A percentile compares a stretch with the other conserved stretches of the same genome.
Evolutionary conservation across 2,329 filamentous ascomycete species (phyloP).

Genomic region (Kalaharituber pfeilii): DNA sequence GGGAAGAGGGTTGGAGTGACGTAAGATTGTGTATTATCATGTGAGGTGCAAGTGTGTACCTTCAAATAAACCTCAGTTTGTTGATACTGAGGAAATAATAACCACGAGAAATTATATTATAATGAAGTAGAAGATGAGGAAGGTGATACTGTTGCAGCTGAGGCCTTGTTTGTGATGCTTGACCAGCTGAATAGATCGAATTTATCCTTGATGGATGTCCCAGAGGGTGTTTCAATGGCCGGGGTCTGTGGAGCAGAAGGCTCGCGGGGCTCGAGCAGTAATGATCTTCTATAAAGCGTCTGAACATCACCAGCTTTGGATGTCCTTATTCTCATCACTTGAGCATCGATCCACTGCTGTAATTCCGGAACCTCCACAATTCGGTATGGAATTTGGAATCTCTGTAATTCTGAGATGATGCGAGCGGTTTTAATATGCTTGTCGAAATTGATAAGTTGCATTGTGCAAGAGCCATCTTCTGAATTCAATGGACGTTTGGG

Average conservation of each 20-base stretch:
- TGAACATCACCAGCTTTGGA: constrained; percentile 37
- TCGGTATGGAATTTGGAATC: constrained; percentile 86
- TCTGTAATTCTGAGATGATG: constrained; percentile 87
- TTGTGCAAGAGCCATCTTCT: constrained; percentile 40
- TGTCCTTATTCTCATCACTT: constrained; percentile 59
- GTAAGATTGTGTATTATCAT: too few species aligned
- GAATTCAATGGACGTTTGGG: constrained; percentile 38
- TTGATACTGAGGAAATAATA: not conserved
- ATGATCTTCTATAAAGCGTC: constrained; percentile 62
- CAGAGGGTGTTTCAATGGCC: constrained; percentile 8
- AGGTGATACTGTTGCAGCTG: not conserved
- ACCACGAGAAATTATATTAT: not conserved
- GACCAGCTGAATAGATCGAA: constrained; percentile 19
- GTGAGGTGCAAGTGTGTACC: too few species aligned
- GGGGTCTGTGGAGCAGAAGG: not conserved
- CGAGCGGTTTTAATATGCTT: constrained; percentile 89
- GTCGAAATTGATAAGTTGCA: constrained; percentile 90
- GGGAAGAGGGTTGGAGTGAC: too few species aligned
- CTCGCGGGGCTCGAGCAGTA: constrained; percentile 60
- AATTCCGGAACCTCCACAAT: constrained; percentile 69
- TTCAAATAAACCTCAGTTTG: too few species aligned
- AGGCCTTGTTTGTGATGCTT: constrained; percentile 15
- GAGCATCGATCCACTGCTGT: constrained; percentile 77
- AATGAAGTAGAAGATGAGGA: not conserved
- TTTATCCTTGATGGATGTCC: constrained; percentile 5